phyloP scores from a whole-genome alignment of 106 monocot genomes.

The Dioscorea alata region DNA sequence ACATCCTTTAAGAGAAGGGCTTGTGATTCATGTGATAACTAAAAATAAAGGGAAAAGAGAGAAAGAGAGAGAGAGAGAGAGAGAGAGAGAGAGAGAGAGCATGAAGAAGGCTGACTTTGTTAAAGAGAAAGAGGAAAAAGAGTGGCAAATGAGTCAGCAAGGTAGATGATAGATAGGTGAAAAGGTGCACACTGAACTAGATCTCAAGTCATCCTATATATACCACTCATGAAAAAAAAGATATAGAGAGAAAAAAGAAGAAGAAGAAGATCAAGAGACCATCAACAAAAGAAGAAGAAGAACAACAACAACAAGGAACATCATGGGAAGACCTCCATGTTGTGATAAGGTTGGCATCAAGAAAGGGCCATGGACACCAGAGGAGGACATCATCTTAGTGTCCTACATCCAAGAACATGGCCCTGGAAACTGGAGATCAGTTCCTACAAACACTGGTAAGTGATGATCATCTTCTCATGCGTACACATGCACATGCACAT shows the following conservation, averaged over 20 bases:
- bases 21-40: constrained; percentile 1
- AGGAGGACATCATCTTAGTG: not conserved
- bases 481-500: not conserved
- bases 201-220: constrained; percentile 10
- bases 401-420: constrained; percentile 3
- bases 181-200: not conserved
- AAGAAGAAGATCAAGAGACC: not conserved
- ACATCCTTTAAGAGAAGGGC: not conserved
- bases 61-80: not conserved
- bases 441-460: constrained; percentile 24
- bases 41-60: not conserved
- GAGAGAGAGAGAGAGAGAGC: not conserved
- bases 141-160: constrained; percentile 9
- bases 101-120: not conserved
- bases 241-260: not conserved
- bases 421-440: not conserved
- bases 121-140: constrained; percentile 7
- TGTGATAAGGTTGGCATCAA: constrained; percentile 22
- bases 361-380: too few species aligned
- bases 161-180: constrained; percentile 20
- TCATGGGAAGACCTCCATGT: constrained; percentile 25
- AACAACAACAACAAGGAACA: constrained; percentile 2
- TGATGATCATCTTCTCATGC: too few species aligned
- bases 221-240: constrained; percentile 2
- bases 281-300: not conserved